Evolutionary conservation across 768 basidiomycete genomes (phyloP).

Genomic region (Boletales sp.): DNA sequence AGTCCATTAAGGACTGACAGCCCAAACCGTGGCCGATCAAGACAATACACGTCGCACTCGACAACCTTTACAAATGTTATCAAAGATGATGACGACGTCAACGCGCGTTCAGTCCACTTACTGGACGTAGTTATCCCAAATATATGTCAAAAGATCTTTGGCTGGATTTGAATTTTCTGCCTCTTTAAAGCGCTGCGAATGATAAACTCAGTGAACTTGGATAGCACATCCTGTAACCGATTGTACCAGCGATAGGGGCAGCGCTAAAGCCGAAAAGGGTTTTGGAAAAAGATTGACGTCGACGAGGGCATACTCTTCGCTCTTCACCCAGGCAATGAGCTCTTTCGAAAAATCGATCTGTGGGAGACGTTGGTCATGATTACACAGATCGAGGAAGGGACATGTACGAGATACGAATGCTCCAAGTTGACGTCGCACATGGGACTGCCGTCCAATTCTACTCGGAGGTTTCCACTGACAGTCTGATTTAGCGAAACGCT

Average conservation of each 20-base stretch:
- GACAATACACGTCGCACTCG: conserved; percentile 66
- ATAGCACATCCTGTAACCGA: neutral
- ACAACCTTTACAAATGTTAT: conserved; percentile 49
- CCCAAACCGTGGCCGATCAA: conserved; percentile 88
- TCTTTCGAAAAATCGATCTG: conserved; percentile 85
- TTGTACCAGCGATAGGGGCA: conserved; percentile 31
- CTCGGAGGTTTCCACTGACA: conserved; percentile 79
- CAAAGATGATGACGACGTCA: neutral
- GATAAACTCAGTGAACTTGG: neutral
- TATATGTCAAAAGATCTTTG: conserved; percentile 65
- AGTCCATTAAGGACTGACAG: conserved; percentile 68
- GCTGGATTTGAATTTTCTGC: conserved; percentile 46
- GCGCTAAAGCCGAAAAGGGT: conserved; percentile 35
- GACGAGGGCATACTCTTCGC: conserved; percentile 65
- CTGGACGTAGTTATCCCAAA: conserved; percentile 98
- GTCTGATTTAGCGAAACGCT: neutral
- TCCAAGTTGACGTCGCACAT: conserved; percentile 75
- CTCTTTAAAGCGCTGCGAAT: conserved; percentile 37
- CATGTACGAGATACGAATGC: conserved; percentile 75
- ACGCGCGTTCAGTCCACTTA: conserved; percentile 36
- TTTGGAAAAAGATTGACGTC: conserved; percentile 85
- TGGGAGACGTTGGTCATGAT: neutral
- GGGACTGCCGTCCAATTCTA: conserved; percentile 72
- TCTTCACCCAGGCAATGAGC: conserved; percentile 73
- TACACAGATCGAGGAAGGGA: neutral